Percentiles rank a stretch among this genome's conserved stretches.
These are phyloP conservation scores for Aphanomyces invadans DNA, from an alignment of 352 stramenopile species.

Conservation along the genomic window DNA sequence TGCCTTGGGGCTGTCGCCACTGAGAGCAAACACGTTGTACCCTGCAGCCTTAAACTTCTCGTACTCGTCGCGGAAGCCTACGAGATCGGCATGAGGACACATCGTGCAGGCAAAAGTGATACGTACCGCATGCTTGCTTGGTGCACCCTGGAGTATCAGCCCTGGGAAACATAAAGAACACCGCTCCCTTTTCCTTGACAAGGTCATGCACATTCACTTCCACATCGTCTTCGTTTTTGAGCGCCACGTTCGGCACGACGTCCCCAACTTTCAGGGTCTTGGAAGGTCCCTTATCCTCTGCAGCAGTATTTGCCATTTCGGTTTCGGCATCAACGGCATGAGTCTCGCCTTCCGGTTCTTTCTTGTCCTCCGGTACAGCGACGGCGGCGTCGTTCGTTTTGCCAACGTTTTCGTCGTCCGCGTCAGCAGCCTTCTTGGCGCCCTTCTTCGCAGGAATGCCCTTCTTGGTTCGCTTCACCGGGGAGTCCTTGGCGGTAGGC, in stretches of 20 bases:
- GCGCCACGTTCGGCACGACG: constrained; percentile 50
- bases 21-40: constrained; percentile 78
- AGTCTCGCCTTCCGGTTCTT: neutral
- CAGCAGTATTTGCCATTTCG: neutral
- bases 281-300: neutral
- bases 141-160: constrained; percentile 79
- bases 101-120: neutral
- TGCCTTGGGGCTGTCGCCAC: constrained; percentile 54
- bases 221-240: constrained; percentile 55
- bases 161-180: constrained; percentile 88
- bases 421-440: constrained; percentile 4
- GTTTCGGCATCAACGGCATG: neutral
- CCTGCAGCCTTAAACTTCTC: constrained; percentile 60
- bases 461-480: constrained; percentile 10
- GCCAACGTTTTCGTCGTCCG: constrained; percentile 52
- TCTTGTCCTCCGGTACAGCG: neutral
- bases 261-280: constrained; percentile 17
- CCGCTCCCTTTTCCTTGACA: constrained; percentile 59
- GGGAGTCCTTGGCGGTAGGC: neutral
- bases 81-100: neutral
- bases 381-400: constrained; percentile 49
- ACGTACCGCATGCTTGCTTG: constrained; percentile 52
- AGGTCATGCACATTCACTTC: constrained; percentile 59
- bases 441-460: constrained; percentile 8
- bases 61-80: constrained; percentile 74